phyloP scores from a whole-genome alignment of 345 rosid genomes.

The Capsella bursapastoris region DNA sequence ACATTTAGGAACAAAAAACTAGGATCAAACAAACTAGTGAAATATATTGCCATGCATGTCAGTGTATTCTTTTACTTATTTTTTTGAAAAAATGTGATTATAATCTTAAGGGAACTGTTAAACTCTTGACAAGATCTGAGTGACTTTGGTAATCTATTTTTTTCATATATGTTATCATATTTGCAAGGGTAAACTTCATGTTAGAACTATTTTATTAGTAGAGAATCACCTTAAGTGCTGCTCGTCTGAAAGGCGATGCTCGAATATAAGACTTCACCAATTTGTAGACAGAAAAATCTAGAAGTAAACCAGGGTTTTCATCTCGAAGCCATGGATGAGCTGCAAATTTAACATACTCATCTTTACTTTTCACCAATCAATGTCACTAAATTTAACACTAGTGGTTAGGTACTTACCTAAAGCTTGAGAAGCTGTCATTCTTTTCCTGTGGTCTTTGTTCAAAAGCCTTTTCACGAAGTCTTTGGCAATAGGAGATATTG shows the following conservation, averaged over 20 bases:
- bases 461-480: slow-evolving; percentile 93
- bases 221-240: slow-evolving; percentile 78
- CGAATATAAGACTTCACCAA: slow-evolving; percentile 78
- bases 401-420: slow-evolving; percentile 56
- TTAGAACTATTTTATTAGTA: slow-evolving; percentile 3
- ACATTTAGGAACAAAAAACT: slow-evolving; percentile 5
- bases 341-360: slow-evolving; percentile 42
- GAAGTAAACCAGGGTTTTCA: slow-evolving; percentile 59
- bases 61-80: neutral
- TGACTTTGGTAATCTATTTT: neutral
- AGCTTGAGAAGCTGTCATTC: slow-evolving; percentile 98
- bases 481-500: slow-evolving; percentile 77
- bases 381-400: slow-evolving; percentile 14
- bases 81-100: neutral
- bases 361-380: slow-evolving; percentile 20
- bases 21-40: neutral
- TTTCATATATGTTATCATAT: neutral
- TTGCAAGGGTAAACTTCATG: neutral
- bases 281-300: slow-evolving; percentile 84
- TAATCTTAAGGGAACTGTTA: neutral
- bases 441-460: slow-evolving; percentile 93
- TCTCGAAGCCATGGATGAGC: slow-evolving; percentile 93
- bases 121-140: neutral
- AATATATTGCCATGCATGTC: neutral
- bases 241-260: slow-evolving; percentile 78